phyloP scores from a whole-genome alignment of 352 stramenopile genomes.

The Poterioochromonas sp. region DNA sequence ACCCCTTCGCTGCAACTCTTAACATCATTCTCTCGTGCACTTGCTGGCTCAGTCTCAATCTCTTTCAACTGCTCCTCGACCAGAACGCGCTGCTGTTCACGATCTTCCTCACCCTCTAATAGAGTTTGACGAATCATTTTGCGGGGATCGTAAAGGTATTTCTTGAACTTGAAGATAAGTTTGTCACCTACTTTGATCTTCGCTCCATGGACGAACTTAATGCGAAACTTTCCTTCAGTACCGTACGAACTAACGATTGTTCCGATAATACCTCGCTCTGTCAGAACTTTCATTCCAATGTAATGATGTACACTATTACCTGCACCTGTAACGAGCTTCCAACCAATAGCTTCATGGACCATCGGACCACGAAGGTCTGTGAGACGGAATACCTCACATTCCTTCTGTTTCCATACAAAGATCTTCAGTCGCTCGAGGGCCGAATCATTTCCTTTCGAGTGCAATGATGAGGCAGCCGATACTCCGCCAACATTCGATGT shows the following conservation, averaged over 20 bases:
- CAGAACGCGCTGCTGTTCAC: not conserved
- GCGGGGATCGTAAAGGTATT: conserved; percentile 43
- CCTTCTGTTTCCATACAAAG: conserved; percentile 41
- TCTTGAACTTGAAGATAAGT: conserved; percentile 42
- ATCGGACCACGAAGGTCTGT: conserved; percentile 27
- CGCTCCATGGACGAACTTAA: conserved; percentile 40
- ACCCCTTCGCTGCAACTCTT: not conserved
- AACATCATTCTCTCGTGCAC: not conserved
- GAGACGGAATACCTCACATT: conserved; percentile 40
- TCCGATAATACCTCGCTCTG: conserved; percentile 37
- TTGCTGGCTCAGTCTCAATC: not conserved
- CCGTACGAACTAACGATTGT: conserved; percentile 47
- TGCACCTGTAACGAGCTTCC: too few species aligned
- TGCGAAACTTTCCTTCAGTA: conserved; percentile 50
- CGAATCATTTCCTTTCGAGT: not conserved
- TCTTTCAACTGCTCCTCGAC: not conserved
- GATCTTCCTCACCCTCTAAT: not conserved
- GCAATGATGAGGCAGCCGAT: not conserved
- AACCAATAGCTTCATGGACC: conserved; percentile 41
- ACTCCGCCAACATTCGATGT: not conserved
- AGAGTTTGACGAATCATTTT: conserved; percentile 37
- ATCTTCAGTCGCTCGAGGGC: conserved; percentile 31
- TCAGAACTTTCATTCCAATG: conserved; percentile 47
- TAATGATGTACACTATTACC: too few species aligned
- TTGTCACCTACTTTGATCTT: conserved; percentile 39